Conservation (phyloP, 257 asterid species). For the Sherardia arvensis region DNA sequence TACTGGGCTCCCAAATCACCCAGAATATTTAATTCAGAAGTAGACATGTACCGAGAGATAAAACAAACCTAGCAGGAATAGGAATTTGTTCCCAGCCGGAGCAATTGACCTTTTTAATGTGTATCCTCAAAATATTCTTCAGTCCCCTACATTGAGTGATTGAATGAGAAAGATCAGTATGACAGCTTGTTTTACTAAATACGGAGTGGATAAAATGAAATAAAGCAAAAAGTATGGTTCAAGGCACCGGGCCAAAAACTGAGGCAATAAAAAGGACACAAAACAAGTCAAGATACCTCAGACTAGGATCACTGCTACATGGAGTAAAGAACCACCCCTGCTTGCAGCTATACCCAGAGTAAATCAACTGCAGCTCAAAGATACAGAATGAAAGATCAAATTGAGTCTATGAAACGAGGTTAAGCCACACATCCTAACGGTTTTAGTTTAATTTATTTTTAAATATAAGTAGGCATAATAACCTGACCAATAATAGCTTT, state of each 20-base stretch:
- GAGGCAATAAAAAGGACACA: conserved; percentile 3
- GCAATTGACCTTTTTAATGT: conserved; percentile 78
- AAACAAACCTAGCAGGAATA: conserved; percentile 74
- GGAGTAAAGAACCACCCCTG: conserved; percentile 99
- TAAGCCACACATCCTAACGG: not conserved
- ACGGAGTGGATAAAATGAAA: not conserved
- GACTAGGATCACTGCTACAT: conserved; percentile 73
- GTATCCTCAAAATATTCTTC: conserved; percentile 83
- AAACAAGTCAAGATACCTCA: conserved; percentile 41
- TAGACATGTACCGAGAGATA: not conserved
- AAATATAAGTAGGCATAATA: no score
- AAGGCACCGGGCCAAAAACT: not conserved
- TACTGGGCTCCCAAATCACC: not conserved
- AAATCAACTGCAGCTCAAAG: conserved; percentile 48
- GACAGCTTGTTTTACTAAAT: not conserved
- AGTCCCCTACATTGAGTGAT: conserved; percentile 57
- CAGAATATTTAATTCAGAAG: not conserved
- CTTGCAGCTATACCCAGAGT: conserved; percentile 86
- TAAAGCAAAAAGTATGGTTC: not conserved
- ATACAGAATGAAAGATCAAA: not conserved
- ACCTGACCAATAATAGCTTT: no score
- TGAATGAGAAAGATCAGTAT: not conserved
- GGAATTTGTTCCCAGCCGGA: conserved; percentile 76
- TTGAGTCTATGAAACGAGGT: not conserved
- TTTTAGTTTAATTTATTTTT: no score